Evolutionary conservation across 78 protist species (phyloP).

Genomic region (Speleostelium caveatum): DNA sequence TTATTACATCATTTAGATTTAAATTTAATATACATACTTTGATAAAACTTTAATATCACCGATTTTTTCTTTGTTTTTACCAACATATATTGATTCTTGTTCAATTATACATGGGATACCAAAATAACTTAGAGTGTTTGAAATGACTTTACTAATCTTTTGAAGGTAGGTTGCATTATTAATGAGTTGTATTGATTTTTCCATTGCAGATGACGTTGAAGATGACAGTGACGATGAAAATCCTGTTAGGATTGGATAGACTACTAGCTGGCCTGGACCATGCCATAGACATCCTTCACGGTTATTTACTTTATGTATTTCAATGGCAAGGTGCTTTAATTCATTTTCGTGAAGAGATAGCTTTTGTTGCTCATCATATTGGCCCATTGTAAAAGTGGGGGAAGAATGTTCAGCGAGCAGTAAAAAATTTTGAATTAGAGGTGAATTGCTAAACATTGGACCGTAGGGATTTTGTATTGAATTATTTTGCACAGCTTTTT

Average conservation of each 20-base stretch:
- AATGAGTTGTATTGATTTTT: background rate
- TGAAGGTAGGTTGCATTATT: background rate
- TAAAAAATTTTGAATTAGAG: constrained; percentile 10
- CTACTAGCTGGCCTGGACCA: constrained; percentile 61
- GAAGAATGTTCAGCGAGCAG: constrained; percentile 49
- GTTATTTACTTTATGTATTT: constrained; percentile 5
- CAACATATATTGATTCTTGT: constrained; percentile 31
- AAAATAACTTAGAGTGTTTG: background rate
- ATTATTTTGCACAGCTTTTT: constrained; percentile 1
- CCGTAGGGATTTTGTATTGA: background rate
- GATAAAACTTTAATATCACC: constrained; percentile 51
- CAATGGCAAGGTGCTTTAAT: constrained; percentile 16
- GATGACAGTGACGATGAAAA: too few relatives aligned
- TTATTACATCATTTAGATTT: background rate
- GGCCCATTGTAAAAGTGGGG: constrained; percentile 5
- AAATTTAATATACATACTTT: constrained; percentile 18
- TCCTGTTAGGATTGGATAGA: constrained; percentile 60
- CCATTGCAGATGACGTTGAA: too few relatives aligned
- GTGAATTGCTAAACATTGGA: background rate
- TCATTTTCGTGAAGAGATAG: background rate
- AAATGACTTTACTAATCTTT: constrained; percentile 8
- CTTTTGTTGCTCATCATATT: background rate
- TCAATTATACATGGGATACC: constrained; percentile 15
- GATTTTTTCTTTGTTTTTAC: constrained; percentile 15
- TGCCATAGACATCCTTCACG: constrained; percentile 31